Conservation (phyloP, 2,329 filamentous ascomycete genomes). For the Lasiodiplodia sp. region DNA sequence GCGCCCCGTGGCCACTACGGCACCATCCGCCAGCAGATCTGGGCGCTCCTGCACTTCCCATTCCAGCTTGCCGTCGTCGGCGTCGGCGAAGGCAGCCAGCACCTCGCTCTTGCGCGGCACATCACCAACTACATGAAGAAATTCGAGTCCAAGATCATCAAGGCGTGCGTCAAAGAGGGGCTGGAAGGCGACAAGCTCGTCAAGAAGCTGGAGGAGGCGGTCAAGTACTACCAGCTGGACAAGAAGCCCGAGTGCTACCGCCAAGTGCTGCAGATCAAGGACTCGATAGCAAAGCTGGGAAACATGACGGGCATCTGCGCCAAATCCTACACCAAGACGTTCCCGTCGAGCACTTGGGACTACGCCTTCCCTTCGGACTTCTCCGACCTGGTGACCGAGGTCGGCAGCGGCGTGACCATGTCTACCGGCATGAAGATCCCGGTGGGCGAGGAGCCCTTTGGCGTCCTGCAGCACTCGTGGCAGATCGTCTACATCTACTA, state of each 20-base stretch:
- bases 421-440: slow-evolving; percentile 46
- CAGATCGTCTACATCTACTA: slow-evolving; percentile 47
- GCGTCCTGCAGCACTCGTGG: slow-evolving; percentile 42
- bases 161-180: slow-evolving; percentile 43
- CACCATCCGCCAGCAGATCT: slow-evolving; percentile 65
- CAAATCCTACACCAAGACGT: slow-evolving; percentile 33
- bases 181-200: slow-evolving; percentile 43
- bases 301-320: slow-evolving; percentile 45
- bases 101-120: slow-evolving; percentile 59
- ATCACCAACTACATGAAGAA: slow-evolving; percentile 55
- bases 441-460: slow-evolving; percentile 37
- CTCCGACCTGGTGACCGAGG: slow-evolving; percentile 34
- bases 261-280: slow-evolving; percentile 32
- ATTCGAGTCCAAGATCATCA: slow-evolving; percentile 47
- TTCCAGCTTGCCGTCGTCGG: slow-evolving; percentile 70
- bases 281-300: slow-evolving; percentile 37
- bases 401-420: slow-evolving; percentile 43
- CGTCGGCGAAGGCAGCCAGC: slow-evolving; percentile 68
- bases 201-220: slow-evolving; percentile 37
- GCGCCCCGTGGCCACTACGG: slow-evolving; percentile 59
- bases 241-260: slow-evolving; percentile 39
- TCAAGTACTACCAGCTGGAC: slow-evolving; percentile 43
- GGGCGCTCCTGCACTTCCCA: slow-evolving; percentile 66
- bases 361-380: slow-evolving; percentile 35
- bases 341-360: slow-evolving; percentile 30